These are phyloP conservation scores for Claviceps pusilla DNA, from an alignment of 2,329 filamentous ascomycete species.

Conservation along the genomic window DNA sequence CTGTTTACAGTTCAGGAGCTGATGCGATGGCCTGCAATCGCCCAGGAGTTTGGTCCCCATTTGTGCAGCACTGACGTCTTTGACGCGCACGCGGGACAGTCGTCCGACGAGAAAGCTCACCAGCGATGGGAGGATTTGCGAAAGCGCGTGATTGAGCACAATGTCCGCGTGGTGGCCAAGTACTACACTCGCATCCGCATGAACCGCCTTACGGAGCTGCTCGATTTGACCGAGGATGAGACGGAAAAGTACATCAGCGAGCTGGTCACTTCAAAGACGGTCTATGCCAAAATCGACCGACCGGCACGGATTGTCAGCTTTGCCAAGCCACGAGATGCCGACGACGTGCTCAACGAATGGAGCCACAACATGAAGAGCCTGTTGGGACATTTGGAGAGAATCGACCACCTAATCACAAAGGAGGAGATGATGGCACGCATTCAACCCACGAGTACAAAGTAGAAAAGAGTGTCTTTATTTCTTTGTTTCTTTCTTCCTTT, in stretches of 20 bases:
- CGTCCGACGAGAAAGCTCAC: constrained; percentile 64
- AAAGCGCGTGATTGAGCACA: constrained; percentile 98
- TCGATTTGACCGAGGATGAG: constrained; percentile 87
- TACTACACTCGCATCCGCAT: constrained; percentile 98
- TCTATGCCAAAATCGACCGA: constrained; percentile 93
- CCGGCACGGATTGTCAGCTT: constrained; percentile 87
- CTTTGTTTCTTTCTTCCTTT: too few relatives aligned
- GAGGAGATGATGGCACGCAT: constrained; percentile 99
- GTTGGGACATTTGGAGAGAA: constrained; percentile 69
- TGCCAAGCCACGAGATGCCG: constrained; percentile 83
- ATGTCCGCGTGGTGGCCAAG: constrained; percentile 91
- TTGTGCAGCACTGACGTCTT: constrained; percentile 86
- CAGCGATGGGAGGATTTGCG: constrained; percentile 86
- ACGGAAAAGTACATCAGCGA: constrained; percentile 99
- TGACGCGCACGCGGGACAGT: constrained; percentile 47
- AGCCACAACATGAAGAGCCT: constrained; percentile 95
- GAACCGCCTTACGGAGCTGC: constrained; percentile 72
- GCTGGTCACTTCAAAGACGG: constrained; percentile 91
- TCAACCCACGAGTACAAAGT: constrained; percentile 42
- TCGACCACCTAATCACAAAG: constrained; percentile 97
- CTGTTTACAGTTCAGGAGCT: constrained; percentile 90
- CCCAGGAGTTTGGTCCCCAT: constrained; percentile 76
- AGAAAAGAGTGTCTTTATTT: constrained; percentile 9
- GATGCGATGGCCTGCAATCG: constrained; percentile 95
- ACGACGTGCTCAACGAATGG: constrained; percentile 97